These are phyloP conservation scores for Termitomyces sp. DNA, from an alignment of 768 basidiomycete genomes.

Conservation along the genomic window DNA sequence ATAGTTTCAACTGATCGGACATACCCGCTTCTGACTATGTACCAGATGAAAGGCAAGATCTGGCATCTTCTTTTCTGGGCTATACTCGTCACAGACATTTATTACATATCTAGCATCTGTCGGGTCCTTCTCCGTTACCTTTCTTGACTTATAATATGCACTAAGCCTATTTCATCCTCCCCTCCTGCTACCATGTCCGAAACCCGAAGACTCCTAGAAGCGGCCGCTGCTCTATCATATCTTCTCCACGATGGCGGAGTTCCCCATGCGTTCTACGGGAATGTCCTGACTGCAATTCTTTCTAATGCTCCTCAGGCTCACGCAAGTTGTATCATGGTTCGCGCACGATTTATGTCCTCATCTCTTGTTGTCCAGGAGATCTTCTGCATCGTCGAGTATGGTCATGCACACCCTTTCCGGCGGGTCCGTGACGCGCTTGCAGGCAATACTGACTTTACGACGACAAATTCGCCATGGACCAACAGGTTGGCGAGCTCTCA, in stretches of 20 bases:
- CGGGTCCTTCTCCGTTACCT: conserved; percentile 32
- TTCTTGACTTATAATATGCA: conserved; percentile 48
- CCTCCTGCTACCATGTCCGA: conserved; percentile 50
- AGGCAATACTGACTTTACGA: conserved; percentile 57
- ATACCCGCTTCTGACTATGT: conserved; percentile 33
- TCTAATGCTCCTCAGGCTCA: conserved; percentile 61
- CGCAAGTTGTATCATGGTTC: conserved; percentile 33
- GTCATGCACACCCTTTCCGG: conserved; percentile 69
- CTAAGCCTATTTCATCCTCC: conserved; percentile 32
- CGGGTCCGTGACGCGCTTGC: conserved; percentile 72
- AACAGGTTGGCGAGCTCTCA: conserved; percentile 49
- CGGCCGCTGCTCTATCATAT: conserved; percentile 68
- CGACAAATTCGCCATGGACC: conserved; percentile 78
- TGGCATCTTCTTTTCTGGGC: conserved; percentile 37
- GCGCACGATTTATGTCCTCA: conserved; percentile 8
- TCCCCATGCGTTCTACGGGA: conserved; percentile 81
- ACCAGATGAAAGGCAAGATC: conserved; percentile 29
- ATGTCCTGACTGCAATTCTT: conserved; percentile 63
- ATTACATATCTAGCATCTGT: conserved; percentile 44
- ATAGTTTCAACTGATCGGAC: conserved; percentile 38
- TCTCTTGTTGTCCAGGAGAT: conserved; percentile 53
- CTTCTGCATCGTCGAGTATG: conserved; percentile 76
- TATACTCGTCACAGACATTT: conserved; percentile 37
- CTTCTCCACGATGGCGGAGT: conserved; percentile 51
- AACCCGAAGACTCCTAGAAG: conserved; percentile 69